Conservation (phyloP, 2,329 filamentous ascomycete species). For the Trichoderma breve region DNA sequence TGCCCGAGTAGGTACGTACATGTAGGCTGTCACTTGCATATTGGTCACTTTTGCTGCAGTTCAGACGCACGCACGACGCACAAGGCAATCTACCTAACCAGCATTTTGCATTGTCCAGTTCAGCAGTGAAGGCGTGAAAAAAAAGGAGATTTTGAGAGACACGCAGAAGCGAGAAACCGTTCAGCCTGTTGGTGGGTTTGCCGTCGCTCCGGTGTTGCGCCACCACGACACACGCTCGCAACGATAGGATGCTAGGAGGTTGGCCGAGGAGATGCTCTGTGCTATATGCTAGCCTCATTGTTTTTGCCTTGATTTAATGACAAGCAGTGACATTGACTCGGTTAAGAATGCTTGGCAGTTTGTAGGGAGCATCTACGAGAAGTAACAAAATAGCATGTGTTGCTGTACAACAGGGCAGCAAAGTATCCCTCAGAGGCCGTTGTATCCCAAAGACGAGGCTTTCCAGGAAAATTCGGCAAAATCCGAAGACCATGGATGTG, state of each 20-base stretch:
- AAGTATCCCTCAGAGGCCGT: neutral
- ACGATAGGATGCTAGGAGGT: neutral
- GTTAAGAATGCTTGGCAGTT: neutral
- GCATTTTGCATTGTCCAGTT: neutral
- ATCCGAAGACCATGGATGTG: neutral
- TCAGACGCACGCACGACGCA: neutral
- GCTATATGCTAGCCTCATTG: neutral
- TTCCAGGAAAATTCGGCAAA: neutral
- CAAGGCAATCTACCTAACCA: neutral
- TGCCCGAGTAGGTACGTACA: neutral
- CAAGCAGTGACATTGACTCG: neutral
- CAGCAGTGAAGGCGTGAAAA: neutral
- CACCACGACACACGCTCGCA: neutral
- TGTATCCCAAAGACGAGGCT: neutral
- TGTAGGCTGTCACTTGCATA: neutral
- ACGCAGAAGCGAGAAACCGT: neutral
- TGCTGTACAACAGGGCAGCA: neutral
- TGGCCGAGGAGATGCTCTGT: neutral
- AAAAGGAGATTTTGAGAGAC: neutral
- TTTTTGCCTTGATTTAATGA: neutral
- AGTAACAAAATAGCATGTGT: neutral
- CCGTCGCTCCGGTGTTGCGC: slow-evolving; percentile 7
- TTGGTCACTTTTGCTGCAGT: neutral
- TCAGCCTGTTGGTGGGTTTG: neutral
- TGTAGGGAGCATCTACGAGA: fast-evolving